Percentiles rank a stretch among this genome's conserved stretches.
Evolutionary conservation across 2,329 filamentous ascomycete genomes (phyloP).

Genomic region (Colletotrichum sp.): DNA sequence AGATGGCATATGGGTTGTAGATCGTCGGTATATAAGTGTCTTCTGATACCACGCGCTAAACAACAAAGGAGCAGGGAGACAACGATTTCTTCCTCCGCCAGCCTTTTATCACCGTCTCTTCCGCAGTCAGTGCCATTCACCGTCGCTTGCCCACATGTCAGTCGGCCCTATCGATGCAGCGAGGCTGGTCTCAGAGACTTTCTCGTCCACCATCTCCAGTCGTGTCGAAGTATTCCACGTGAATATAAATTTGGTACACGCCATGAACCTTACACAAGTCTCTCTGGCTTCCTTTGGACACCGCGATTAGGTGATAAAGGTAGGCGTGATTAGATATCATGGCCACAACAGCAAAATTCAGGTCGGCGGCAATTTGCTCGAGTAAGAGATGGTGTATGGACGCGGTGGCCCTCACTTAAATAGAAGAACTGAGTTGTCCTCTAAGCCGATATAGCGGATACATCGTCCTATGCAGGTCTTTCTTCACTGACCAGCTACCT

Average conservation of each 20-base stretch:
- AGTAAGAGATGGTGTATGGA: not conserved
- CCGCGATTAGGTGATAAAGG: not conserved
- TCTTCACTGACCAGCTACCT: not conserved
- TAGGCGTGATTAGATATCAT: not conserved
- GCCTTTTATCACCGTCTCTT: no score
- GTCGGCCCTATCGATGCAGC: not conserved
- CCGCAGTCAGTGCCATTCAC: no score
- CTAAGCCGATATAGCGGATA: not conserved
- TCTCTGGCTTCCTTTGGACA: rapidly evolving
- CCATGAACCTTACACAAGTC: rapidly evolving
- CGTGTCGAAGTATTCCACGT: not conserved
- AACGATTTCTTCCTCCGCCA: no score
- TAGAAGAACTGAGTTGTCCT: not conserved
- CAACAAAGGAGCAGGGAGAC: not conserved
- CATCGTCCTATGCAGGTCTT: not conserved
- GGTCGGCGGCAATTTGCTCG: not conserved
- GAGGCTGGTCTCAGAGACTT: not conserved
- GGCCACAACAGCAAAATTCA: no score
- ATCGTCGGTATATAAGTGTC: rapidly evolving
- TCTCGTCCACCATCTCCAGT: not conserved
- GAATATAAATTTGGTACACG: not conserved
- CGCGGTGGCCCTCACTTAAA: not conserved
- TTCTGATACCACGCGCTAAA: not conserved
- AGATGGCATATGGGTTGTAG: not conserved
- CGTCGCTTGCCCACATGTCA: no score